phyloP scores from a whole-genome alignment of 2,329 filamentous ascomycete genomes.

The Nothopassalora personata region DNA sequence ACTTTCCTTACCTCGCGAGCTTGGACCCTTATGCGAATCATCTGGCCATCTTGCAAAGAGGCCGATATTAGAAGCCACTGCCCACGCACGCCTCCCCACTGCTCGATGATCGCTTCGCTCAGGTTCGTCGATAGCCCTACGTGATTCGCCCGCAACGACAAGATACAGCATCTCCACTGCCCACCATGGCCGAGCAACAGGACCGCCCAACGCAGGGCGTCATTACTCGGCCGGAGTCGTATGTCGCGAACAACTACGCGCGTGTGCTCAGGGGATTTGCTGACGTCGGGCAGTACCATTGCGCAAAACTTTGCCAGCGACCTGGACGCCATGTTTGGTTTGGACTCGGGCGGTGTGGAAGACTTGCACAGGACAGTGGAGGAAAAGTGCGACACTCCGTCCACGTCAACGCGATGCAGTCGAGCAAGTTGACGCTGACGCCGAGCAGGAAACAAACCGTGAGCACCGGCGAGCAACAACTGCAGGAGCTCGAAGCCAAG shows the following conservation, averaged over 20 bases:
- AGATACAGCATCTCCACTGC: neutral
- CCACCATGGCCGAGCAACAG: constrained; percentile 11
- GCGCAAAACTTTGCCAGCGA: constrained; percentile 81
- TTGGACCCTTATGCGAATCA: neutral
- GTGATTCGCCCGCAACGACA: neutral
- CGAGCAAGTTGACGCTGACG: neutral
- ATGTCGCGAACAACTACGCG: constrained; percentile 7
- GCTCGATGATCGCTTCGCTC: neutral
- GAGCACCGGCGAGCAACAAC: constrained; percentile 66
- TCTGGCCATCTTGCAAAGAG: neutral
- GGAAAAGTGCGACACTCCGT: constrained; percentile 61
- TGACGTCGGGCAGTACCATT: constrained; percentile 60
- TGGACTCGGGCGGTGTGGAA: constrained; percentile 70
- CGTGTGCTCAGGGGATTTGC: neutral
- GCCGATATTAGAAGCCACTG: no score
- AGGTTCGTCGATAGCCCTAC: neutral
- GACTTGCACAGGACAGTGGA: constrained; percentile 70
- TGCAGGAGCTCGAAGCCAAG: constrained; percentile 77
- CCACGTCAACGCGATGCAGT: neutral
- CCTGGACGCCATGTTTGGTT: constrained; percentile 81
- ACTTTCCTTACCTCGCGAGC: neutral
- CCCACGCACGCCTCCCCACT: neutral
- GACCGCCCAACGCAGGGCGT: neutral
- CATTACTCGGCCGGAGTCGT: constrained; percentile 25
- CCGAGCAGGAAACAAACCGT: constrained; percentile 69